Evolutionary conservation across 371 early-diverging fungal genomes (phyloP), one percentile per base, ranked within the genome.

Genomic region (Rhizopus arrhizus): DNA sequence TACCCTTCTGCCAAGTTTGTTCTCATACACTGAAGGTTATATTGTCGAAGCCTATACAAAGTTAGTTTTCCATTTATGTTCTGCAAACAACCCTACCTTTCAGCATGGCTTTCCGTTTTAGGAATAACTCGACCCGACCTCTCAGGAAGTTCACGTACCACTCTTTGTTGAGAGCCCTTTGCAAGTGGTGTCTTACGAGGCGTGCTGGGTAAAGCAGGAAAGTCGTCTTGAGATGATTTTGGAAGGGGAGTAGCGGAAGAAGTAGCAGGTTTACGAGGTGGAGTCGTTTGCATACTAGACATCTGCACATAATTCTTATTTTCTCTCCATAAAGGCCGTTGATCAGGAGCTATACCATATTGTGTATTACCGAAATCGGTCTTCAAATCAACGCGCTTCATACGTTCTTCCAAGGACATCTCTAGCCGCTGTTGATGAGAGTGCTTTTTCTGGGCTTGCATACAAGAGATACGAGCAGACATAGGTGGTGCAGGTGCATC

Each of bases 21-120:
- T 22, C 61, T 69, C 46, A 76, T 78, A 11, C 71, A 69, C 35
- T 62, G 16, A 9, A 72, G 50, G 34, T 81, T 81, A 54, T 79
- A 79, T n/a, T 76, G 62, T 51, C 59, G 58, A 1, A 71, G 58
- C 38, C 74, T 77, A 68, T 47, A 13, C 16, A 51, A 12, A 11
- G 10, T 47, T 3, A 38, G 7, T 29, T 22, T 22, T 22, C 22
- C n/a, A 29, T 15, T 2, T 34, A 46, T 29, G 0, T 13, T 33
- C 6, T 22, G 8, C 5, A 53, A 41, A 33, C 3, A 28, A 42
- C 7, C 47, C 36, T 56, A 65, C 65, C 45, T 57, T 33, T 66
- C 43, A 12, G 48, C 11, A 31, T 56, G 60, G n/a, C 35, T 51
- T 15, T 10, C 4, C 9, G 7, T 29, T 29, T 22, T 29, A 10